phyloP scores from a whole-genome alignment of 2,329 filamentous ascomycete species.

The Pseudonectria buxi region DNA sequence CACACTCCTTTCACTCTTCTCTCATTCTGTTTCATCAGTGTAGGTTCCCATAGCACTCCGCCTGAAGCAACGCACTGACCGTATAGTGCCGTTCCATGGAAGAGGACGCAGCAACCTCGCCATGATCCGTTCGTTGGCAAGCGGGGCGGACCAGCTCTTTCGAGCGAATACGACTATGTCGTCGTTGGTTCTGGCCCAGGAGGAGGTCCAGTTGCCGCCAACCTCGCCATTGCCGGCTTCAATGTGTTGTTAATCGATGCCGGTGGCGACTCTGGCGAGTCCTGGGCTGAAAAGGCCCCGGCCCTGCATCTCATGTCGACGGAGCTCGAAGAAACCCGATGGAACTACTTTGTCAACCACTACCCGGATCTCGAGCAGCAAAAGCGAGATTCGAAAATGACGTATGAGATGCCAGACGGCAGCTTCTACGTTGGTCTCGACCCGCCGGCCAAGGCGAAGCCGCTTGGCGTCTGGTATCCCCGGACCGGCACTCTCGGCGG shows the following conservation, averaged over 20 bases:
- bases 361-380: slow-evolving; percentile 42
- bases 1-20: slow-evolving; percentile 8
- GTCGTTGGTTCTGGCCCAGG: slow-evolving; percentile 52
- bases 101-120: too few species aligned
- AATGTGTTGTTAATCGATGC: slow-evolving; percentile 54
- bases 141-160: too few species aligned
- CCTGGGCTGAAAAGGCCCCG: slow-evolving; percentile 20
- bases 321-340: slow-evolving; percentile 28
- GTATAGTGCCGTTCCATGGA: too few species aligned
- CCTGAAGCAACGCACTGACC: neutral
- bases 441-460: slow-evolving; percentile 30
- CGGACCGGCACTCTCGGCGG: slow-evolving; percentile 38
- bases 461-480: slow-evolving; percentile 38
- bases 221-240: slow-evolving; percentile 49
- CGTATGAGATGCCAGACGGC: slow-evolving; percentile 30
- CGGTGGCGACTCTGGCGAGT: slow-evolving; percentile 45
- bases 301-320: slow-evolving; percentile 20
- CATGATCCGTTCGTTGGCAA: too few species aligned
- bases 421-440: slow-evolving; percentile 25
- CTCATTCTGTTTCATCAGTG: slow-evolving; percentile 7
- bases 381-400: slow-evolving; percentile 44
- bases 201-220: slow-evolving; percentile 47
- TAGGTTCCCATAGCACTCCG: slow-evolving; percentile 1
- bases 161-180: slow-evolving; percentile 48
- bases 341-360: slow-evolving; percentile 58